Conservation (phyloP, 2,329 filamentous ascomycete species). For the Passalora sequoiae region DNA sequence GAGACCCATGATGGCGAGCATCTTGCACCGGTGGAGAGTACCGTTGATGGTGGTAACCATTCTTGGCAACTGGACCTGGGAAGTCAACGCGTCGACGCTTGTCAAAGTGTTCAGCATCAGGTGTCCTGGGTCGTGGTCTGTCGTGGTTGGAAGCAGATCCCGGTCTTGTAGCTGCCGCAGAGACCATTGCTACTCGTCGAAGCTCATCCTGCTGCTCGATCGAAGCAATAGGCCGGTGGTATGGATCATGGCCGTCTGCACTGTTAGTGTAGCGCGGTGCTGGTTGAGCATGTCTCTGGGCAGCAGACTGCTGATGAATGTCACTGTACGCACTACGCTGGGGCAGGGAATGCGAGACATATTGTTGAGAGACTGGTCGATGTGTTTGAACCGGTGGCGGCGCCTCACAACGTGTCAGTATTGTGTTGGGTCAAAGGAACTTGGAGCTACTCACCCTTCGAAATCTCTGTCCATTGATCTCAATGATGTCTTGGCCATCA, state of each 20-base stretch:
- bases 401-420: neutral
- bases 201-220: conserved; percentile 22
- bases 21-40: neutral
- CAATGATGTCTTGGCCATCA: neutral
- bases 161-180: conserved; percentile 4
- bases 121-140: conserved; percentile 13
- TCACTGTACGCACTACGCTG: neutral
- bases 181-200: conserved; percentile 14
- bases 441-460: conserved; percentile 2
- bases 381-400: neutral
- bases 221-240: conserved; percentile 22
- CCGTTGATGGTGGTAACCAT: neutral
- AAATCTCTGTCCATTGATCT: conserved; percentile 5
- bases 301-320: neutral
- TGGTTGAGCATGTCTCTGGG: neutral
- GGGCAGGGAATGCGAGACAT: neutral
- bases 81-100: conserved; percentile 4
- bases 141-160: neutral
- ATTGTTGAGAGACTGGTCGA: conserved; percentile 1
- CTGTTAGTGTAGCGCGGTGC: conserved; percentile 3
- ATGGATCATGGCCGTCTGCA: conserved; percentile 5
- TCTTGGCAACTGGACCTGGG: neutral
- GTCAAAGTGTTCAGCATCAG: conserved; percentile 4
- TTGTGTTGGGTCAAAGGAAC: too few relatives aligned
- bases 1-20: too few relatives aligned